Evolutionary conservation across 2,329 filamentous ascomycete species (phyloP), one percentile per base, ranked within the genome.

Genomic region (Pestalotiopsis sp.): DNA sequence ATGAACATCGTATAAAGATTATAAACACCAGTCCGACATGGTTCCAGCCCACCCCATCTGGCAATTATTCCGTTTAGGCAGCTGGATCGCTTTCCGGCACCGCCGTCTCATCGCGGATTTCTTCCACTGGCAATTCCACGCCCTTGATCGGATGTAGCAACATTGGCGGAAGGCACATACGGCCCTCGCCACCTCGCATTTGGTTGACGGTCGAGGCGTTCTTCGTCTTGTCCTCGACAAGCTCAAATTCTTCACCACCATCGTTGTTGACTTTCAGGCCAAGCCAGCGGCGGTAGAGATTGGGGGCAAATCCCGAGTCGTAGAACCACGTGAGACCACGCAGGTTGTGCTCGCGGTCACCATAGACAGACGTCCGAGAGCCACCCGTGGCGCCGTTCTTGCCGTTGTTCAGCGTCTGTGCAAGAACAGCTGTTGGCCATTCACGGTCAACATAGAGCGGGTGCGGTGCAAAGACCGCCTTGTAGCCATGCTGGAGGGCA

Each of bases 81-180:
- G 76, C 78, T 0, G 87, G 86, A 73, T 89, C 83, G 78, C 89
- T 84, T 76, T 88, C 72, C 69, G 85, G 72, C 76, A 81, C 75
- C 69, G 79, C 82, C 3, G 83, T 78, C 6, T 83, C 85, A 68
- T 83, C 83, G 4, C 81, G 81, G 57, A 86, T 83, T 31, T 86
- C 86, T 78, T 87, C 91, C 2, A 92, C 89, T 7, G 90, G 87
- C 65, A 91, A 75, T 68, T 91, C 89, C 4, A 95, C 87, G 66
- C 89, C 87, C 84, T 97, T 98, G 66, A 97, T 87, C 0, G 95
- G 95, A 85, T 98, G 95, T 72, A 98, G 81, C 70, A 97, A 81
- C 91, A 97, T 95, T 0, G 92, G 93, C 7, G 94, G 94, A 56
- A 97, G 82, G 81, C 95, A 98, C 94, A 97, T 97, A 69, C 94